Evolutionary conservation across 179 eudicot genomes (phyloP).

Genomic region (Dionaea muscipula): DNA sequence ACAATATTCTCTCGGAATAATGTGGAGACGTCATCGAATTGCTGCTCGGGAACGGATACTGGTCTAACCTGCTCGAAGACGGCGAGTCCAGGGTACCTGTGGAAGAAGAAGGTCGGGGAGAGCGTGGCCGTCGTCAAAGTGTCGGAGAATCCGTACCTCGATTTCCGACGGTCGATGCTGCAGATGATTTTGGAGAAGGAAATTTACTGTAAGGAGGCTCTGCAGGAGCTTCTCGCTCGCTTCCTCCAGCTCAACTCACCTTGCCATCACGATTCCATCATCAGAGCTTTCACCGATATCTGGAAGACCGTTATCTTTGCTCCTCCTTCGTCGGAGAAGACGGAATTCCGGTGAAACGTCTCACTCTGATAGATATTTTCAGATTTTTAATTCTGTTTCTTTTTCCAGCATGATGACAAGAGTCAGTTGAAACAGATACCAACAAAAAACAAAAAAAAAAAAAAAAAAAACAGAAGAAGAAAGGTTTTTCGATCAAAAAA

Average conservation of each 20-base stretch:
- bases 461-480: no score
- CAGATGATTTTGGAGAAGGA: constrained; percentile 73
- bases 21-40: not conserved
- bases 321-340: no score
- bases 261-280: constrained; percentile 49
- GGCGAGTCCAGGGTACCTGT: not conserved
- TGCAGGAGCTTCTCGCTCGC: constrained; percentile 54
- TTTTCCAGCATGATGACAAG: no score
- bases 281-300: constrained; percentile 68
- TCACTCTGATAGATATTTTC: no score
- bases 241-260: constrained; percentile 75
- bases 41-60: not conserved
- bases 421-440: no score
- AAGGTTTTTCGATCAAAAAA: no score
- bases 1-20: not conserved
- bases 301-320: constrained; percentile 37
- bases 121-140: constrained; percentile 64
- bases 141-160: constrained; percentile 69
- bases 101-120: constrained; percentile 22
- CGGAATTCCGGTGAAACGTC: no score
- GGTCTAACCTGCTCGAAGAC: not conserved
- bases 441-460: no score
- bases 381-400: no score
- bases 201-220: constrained; percentile 45
- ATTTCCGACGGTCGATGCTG: constrained; percentile 67